A percentile compares a stretch with the other conserved stretches of the same genome.
Evolutionary conservation across 768 basidiomycete genomes (phyloP).

Genomic region (Naganishia onofrii): DNA sequence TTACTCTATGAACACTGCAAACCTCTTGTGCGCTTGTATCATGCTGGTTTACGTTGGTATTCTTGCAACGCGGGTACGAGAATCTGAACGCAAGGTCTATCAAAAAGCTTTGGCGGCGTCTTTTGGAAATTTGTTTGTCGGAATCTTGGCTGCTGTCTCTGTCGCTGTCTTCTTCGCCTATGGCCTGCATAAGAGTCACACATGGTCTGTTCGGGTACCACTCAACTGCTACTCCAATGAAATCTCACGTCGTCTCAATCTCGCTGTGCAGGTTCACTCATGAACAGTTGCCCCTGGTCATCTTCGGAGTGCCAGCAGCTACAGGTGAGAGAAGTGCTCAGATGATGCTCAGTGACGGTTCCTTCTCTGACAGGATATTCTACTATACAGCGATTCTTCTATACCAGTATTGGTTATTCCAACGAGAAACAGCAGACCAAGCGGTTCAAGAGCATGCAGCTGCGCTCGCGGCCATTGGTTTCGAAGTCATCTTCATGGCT

Average conservation of each 20-base stretch:
- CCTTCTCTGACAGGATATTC: constrained; percentile 29
- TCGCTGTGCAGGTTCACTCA: constrained; percentile 60
- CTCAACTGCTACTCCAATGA: neutral
- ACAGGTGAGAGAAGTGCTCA: constrained; percentile 57
- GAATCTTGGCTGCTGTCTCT: constrained; percentile 65
- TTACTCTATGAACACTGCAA: constrained; percentile 72
- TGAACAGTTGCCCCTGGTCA: constrained; percentile 62
- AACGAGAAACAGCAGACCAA: neutral
- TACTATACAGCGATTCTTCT: constrained; percentile 4
- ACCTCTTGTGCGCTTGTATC: constrained; percentile 59
- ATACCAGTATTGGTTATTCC: constrained; percentile 19
- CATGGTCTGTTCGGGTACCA: constrained; percentile 57
- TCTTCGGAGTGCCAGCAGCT: constrained; percentile 74
- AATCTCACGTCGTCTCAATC: neutral
- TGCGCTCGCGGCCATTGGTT: constrained; percentile 61
- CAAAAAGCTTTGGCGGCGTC: constrained; percentile 59
- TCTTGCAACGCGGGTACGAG: constrained; percentile 44
- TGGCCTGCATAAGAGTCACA: constrained; percentile 68
- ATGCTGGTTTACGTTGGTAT: constrained; percentile 57
- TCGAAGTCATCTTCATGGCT: constrained; percentile 62
- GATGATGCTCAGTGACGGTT: neutral
- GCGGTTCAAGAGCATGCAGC: constrained; percentile 60
- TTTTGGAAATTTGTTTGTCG: constrained; percentile 59
- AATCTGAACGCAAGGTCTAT: constrained; percentile 42
- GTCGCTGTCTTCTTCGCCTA: constrained; percentile 68